Evolutionary conservation across 257 asterid genomes (phyloP).

Genomic region (Petunia secreta): DNA sequence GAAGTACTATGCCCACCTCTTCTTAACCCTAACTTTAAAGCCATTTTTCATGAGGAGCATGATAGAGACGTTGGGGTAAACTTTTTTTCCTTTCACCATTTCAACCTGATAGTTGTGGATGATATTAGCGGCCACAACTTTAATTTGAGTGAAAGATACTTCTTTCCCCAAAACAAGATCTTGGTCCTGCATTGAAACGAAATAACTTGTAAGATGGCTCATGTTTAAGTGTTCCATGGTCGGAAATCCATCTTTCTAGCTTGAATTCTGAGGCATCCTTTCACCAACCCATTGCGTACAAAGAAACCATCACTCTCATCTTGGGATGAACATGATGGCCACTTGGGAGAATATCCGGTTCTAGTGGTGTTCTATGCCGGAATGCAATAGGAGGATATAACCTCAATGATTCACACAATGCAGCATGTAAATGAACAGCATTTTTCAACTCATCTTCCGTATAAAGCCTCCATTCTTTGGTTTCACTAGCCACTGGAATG

Average conservation of each 20-base stretch:
- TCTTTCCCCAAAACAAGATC: slow-evolving; percentile 65
- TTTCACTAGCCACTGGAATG: neutral
- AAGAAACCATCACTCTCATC: slow-evolving; percentile 45
- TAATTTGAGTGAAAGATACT: slow-evolving; percentile 13
- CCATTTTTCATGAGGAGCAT: slow-evolving; percentile 9
- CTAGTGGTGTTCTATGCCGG: slow-evolving; percentile 51
- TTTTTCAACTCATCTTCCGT: neutral
- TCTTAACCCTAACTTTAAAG: slow-evolving; percentile 1
- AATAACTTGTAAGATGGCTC: slow-evolving; percentile 64
- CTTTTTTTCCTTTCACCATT: neutral
- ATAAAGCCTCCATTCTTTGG: neutral
- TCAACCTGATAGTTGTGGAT: neutral
- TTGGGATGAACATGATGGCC: slow-evolving; percentile 51
- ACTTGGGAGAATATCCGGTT: slow-evolving; percentile 50
- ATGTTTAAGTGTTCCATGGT: slow-evolving; percentile 40
- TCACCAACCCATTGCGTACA: slow-evolving; percentile 79
- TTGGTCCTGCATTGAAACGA: slow-evolving; percentile 65
- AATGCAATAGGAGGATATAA: slow-evolving; percentile 65
- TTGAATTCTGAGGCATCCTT: slow-evolving; percentile 53
- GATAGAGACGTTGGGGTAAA: neutral
- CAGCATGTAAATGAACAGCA: slow-evolving; percentile 22
- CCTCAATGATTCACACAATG: slow-evolving; percentile 56
- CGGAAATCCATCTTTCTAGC: slow-evolving; percentile 66
- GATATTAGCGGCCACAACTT: slow-evolving; percentile 4
- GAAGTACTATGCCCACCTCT: neutral